phyloP scores from a whole-genome alignment of 331 rosid species.

The Erythrophleum ivorense region DNA sequence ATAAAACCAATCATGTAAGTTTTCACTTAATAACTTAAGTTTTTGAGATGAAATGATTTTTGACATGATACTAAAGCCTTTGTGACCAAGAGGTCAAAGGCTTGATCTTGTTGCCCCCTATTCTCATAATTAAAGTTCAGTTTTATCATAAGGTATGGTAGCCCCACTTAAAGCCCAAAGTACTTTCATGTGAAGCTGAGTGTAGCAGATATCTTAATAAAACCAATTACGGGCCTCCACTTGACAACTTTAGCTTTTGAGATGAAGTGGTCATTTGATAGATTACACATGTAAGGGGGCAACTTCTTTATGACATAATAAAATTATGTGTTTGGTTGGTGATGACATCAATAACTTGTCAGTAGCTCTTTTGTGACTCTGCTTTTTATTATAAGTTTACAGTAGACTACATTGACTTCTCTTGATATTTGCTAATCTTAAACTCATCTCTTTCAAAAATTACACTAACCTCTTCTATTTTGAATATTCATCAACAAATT shows the following conservation, averaged over 20 bases:
- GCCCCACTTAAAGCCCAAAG: not conserved
- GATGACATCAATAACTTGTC: slow-evolving; percentile 6
- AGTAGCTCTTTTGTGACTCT: not conserved
- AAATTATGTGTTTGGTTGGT: slow-evolving; percentile 16
- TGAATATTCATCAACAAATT: not conserved
- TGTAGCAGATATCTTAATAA: not conserved
- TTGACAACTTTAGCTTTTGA: not conserved
- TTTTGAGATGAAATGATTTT: not conserved
- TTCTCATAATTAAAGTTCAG: not conserved
- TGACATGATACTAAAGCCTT: not conserved
- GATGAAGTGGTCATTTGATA: not conserved
- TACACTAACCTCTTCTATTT: not conserved
- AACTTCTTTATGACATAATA: slow-evolving; percentile 1
- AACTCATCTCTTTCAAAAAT: not conserved
- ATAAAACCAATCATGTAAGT: not conserved
- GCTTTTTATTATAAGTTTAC: slow-evolving; percentile 4
- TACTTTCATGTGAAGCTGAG: not conserved
- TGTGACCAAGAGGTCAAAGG: not conserved
- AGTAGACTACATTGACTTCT: not conserved
- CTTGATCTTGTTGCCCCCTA: not conserved
- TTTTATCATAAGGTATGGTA: too few relatives aligned
- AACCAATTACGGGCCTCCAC: not conserved
- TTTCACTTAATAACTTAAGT: not conserved
- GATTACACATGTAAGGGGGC: not conserved
- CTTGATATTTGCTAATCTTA: not conserved